Conservation (phyloP, 768 basidiomycete species). For the Tricholomella constricta region DNA sequence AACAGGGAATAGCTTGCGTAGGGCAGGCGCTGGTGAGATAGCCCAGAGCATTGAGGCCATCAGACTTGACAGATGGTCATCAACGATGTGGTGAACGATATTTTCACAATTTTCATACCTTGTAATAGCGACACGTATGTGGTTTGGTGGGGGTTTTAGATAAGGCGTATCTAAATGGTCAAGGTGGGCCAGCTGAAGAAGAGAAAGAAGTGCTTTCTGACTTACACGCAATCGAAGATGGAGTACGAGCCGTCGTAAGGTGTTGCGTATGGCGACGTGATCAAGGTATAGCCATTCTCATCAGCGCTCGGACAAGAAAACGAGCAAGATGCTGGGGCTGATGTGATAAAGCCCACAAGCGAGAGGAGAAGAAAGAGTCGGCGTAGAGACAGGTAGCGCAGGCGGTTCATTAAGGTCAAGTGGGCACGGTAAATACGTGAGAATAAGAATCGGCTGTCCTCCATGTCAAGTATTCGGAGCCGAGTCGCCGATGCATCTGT, state of each 20-base stretch:
- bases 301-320: conserved; percentile 20
- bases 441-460: too few relatives aligned
- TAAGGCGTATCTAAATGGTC: conserved; percentile 13
- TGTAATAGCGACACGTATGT: conserved; percentile 21
- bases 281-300: conserved; percentile 11
- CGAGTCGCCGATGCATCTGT: too few relatives aligned
- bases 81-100: background rate
- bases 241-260: conserved; percentile 20
- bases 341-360: background rate
- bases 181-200: background rate
- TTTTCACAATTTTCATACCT: conserved; percentile 7
- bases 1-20: conserved; percentile 13
- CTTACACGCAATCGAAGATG: conserved; percentile 26
- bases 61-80: background rate
- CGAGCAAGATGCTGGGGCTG: conserved; percentile 13
- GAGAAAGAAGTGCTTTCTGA: background rate
- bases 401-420: conserved; percentile 2
- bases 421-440: background rate
- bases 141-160: conserved; percentile 8
- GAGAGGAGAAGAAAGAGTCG: background rate
- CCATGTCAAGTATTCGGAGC: too few relatives aligned
- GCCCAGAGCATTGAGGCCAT: conserved; percentile 14
- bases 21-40: conserved; percentile 9
- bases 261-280: conserved; percentile 12
- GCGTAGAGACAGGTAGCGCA: background rate